phyloP scores from a whole-genome alignment of 1,284 basidiomycete genomes.

The Exsudoporus floridanus region DNA sequence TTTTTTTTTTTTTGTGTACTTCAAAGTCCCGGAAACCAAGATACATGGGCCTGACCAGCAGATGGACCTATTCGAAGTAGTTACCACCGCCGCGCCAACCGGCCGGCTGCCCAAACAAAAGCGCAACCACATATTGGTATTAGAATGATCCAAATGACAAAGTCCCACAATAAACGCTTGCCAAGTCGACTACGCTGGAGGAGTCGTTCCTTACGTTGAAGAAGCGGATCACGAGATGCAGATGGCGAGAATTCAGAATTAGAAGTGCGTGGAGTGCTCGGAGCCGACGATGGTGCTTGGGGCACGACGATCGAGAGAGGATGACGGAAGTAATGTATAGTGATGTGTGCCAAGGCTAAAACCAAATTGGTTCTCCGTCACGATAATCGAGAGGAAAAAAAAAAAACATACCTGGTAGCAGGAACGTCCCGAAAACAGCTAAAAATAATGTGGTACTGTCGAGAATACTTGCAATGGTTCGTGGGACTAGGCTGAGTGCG shows the following conservation, averaged over 20 bases:
- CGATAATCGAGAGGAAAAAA: neutral
- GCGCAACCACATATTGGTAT: conserved; percentile 53
- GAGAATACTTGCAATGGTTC: conserved; percentile 36
- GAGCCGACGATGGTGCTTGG: conserved; percentile 34
- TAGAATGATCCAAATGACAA: conserved; percentile 65
- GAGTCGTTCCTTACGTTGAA: conserved; percentile 72
- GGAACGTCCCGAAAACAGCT: conserved; percentile 54
- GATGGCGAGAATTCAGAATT: conserved; percentile 15
- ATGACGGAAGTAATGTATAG: conserved; percentile 64
- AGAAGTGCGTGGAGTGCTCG: conserved; percentile 17
- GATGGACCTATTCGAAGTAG: neutral
- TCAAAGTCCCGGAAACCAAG: conserved; percentile 6
- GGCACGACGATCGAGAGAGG: conserved; percentile 69
- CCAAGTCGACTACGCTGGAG: conserved; percentile 64
- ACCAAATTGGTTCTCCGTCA: neutral
- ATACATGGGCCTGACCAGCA: conserved; percentile 11
- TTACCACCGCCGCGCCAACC: conserved; percentile 44
- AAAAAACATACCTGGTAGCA: conserved; percentile 52
- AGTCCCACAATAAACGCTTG: conserved; percentile 67
- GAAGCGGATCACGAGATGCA: conserved; percentile 52
- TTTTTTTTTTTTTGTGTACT: no score
- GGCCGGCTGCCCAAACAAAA: conserved; percentile 53
- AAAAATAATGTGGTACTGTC: conserved; percentile 50
- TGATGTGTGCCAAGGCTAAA: conserved; percentile 60
- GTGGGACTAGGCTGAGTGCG: conserved; percentile 45